Evolutionary conservation across 2,329 filamentous ascomycete genomes (phyloP).

Genomic region (Alternaria consortialis): DNA sequence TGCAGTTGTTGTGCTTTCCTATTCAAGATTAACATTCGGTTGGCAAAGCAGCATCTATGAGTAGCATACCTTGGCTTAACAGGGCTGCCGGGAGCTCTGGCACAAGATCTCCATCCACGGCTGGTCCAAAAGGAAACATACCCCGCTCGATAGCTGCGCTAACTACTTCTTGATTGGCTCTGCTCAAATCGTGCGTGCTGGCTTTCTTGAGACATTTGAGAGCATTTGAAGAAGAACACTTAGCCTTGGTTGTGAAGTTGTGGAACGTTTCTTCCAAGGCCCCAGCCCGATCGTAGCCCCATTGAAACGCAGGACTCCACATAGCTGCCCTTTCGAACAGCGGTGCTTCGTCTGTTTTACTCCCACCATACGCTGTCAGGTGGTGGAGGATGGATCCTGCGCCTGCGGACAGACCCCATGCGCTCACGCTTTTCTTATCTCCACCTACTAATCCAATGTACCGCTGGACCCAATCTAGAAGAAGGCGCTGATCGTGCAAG

Average conservation of each 20-base stretch:
- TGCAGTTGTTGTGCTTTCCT: not conserved
- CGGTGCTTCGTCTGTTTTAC: not conserved
- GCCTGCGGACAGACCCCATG: not conserved
- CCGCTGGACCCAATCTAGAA: not conserved
- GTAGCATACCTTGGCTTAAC: not conserved
- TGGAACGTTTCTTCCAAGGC: not conserved
- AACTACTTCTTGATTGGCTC: not conserved
- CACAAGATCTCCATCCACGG: not conserved
- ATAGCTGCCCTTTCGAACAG: not conserved
- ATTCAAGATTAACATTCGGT: not conserved
- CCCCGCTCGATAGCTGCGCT: not conserved
- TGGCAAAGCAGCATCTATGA: not conserved
- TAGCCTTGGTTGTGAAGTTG: not conserved
- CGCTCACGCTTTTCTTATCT: not conserved
- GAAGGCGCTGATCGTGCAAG: not conserved
- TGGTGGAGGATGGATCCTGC: not conserved
- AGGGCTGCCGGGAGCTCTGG: not conserved
- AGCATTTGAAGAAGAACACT: not conserved
- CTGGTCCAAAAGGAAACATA: not conserved
- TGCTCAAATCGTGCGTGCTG: not conserved
- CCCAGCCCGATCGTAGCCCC: not conserved
- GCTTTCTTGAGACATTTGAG: not conserved
- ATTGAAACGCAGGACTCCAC: not conserved
- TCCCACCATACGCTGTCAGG: not conserved
- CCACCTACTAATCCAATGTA: not conserved